phyloP scores from a whole-genome alignment of 2,329 filamentous ascomycete species.

The Didymella lethalis region DNA sequence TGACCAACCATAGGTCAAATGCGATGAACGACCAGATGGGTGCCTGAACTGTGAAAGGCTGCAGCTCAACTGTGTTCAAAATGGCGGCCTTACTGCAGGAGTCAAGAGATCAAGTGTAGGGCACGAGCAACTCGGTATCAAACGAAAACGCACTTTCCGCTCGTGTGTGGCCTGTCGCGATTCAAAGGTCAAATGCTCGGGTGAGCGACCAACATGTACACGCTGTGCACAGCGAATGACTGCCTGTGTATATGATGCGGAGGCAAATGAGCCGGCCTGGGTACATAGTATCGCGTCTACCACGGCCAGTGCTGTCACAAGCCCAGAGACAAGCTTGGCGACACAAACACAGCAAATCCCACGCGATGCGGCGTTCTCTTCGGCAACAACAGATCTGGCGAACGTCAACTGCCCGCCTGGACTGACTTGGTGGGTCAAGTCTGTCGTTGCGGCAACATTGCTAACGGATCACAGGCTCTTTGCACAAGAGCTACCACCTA shows the following conservation, averaged over 20 bases:
- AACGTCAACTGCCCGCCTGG: slow-evolving; percentile 34
- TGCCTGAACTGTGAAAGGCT: slow-evolving; percentile 44
- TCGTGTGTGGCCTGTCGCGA: slow-evolving; percentile 44
- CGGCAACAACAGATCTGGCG: slow-evolving; percentile 21
- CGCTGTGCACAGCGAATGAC: slow-evolving; percentile 39
- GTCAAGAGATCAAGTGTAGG: slow-evolving; percentile 27
- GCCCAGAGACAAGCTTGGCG: slow-evolving; percentile 21
- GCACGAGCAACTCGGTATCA: slow-evolving; percentile 38
- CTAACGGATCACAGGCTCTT: slow-evolving; percentile 30
- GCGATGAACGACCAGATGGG: slow-evolving; percentile 43
- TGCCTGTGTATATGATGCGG: slow-evolving; percentile 40
- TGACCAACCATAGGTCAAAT: slow-evolving; percentile 39
- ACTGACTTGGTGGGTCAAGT: slow-evolving; percentile 30
- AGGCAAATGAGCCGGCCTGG: slow-evolving; percentile 43
- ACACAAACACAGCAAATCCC: slow-evolving; percentile 27
- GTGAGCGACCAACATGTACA: slow-evolving; percentile 41
- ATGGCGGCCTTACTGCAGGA: slow-evolving; percentile 26
- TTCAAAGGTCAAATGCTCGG: slow-evolving; percentile 45
- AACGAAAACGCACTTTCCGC: slow-evolving; percentile 44
- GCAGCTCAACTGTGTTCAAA: slow-evolving; percentile 41
- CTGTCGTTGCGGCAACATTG: not conserved
- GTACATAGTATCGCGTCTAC: slow-evolving; percentile 38
- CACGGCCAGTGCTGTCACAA: slow-evolving; percentile 15
- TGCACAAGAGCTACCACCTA: slow-evolving; percentile 34
- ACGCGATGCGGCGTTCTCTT: slow-evolving; percentile 23